A percentile compares a stretch with the other conserved stretches of the same genome.
These are phyloP conservation scores for Mortierella sp. DNA, from an alignment of 371 early-diverging fungal species.

Conservation along the genomic window DNA sequence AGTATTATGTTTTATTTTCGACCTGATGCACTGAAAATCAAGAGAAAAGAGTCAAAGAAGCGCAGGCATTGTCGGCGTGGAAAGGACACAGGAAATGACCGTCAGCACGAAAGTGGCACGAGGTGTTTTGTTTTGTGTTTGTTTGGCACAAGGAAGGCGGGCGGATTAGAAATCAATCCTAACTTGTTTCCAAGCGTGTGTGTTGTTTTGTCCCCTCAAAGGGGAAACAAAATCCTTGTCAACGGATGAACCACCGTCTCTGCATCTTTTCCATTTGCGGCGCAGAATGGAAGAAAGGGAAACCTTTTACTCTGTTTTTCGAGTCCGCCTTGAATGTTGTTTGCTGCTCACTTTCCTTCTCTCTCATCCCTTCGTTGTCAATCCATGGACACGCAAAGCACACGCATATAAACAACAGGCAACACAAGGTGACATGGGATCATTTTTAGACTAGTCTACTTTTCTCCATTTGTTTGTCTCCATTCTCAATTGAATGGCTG, in stretches of 20 bases:
- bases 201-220: not conserved
- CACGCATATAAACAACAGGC: not conserved
- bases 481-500: not conserved
- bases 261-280: constrained; percentile 10
- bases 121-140: not conserved
- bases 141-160: not conserved
- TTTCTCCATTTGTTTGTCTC: not conserved
- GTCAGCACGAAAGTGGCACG: constrained; percentile 5
- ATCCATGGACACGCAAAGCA: not conserved
- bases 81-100: not conserved
- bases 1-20: not conserved
- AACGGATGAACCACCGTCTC: not conserved
- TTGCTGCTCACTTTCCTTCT: not conserved
- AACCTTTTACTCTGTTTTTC: not conserved
- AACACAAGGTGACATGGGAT: not conserved
- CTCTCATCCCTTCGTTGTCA: too few species aligned
- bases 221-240: not conserved
- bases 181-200: too few species aligned
- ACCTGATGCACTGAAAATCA: not conserved
- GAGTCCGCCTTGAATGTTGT: not conserved
- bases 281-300: not conserved
- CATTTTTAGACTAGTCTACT: not conserved
- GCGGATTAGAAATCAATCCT: not conserved
- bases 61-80: too few species aligned
- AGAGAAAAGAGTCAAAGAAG: not conserved